phyloP scores from a whole-genome alignment of 2,329 filamentous ascomycete genomes.

The Microsporum canis region DNA sequence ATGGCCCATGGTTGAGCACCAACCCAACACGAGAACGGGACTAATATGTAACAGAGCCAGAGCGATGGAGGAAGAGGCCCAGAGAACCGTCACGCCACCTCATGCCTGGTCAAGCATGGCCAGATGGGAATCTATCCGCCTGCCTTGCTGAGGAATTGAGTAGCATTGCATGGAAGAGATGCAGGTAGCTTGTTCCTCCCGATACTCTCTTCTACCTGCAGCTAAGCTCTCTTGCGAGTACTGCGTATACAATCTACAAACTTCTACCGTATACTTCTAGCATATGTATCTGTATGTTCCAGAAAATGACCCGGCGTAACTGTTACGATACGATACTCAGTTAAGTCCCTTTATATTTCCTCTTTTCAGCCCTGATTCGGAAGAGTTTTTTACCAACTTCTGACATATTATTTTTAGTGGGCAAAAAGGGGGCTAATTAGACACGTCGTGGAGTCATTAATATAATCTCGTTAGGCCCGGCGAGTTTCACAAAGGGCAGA shows the following conservation, averaged over 20 bases:
- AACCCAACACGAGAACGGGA: neutral
- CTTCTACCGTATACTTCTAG: neutral
- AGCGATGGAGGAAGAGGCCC: neutral
- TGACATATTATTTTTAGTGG: neutral
- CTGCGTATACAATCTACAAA: no score
- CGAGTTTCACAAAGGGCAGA: neutral
- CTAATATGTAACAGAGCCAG: neutral
- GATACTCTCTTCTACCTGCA: no score
- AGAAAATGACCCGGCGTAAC: neutral
- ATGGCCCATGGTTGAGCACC: neutral
- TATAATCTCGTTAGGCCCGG: neutral
- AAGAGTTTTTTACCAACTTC: neutral
- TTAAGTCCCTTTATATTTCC: neutral
- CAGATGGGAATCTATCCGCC: neutral
- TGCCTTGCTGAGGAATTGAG: neutral
- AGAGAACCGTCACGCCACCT: neutral
- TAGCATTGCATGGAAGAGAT: neutral
- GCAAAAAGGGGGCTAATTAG: neutral
- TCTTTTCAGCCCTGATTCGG: neutral
- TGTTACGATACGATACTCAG: neutral
- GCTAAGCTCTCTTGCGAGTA: no score
- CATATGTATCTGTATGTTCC: neutral
- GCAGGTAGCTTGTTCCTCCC: neutral
- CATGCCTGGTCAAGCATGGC: neutral
- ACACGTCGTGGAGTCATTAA: neutral